These are phyloP conservation scores for Tausonia pullulans DNA, from an alignment of 1,284 basidiomycete genomes.

Conservation along the genomic window DNA sequence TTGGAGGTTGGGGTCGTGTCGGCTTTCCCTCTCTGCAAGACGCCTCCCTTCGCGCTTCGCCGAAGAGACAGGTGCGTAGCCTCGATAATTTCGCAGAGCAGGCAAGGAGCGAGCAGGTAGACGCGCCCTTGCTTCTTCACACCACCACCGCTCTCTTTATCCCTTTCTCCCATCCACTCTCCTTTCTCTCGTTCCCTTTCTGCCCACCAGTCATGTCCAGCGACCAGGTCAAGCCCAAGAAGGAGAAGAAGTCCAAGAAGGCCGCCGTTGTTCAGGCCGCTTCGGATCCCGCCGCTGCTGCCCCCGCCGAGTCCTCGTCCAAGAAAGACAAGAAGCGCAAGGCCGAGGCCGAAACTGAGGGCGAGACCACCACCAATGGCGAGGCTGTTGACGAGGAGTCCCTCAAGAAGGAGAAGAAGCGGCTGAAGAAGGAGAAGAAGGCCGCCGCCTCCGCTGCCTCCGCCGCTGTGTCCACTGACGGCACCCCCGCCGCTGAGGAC, in stretches of 20 bases:
- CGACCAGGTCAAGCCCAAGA: conserved; percentile 21
- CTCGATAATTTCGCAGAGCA: too few relatives aligned
- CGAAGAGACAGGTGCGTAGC: too few relatives aligned
- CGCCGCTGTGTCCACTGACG: conserved; percentile 4
- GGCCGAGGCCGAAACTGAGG: conserved; percentile 15
- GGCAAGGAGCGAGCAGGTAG: too few relatives aligned
- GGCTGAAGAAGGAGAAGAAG: conserved; percentile 29
- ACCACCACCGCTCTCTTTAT: not conserved
- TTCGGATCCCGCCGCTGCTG: conserved; percentile 4
- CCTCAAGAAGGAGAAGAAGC: conserved; percentile 29
- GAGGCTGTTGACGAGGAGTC: conserved; percentile 12
- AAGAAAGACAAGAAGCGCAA: conserved; percentile 18
- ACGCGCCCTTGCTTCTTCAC: too few relatives aligned
- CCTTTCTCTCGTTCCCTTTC: not conserved
- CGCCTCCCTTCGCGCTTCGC: too few relatives aligned
- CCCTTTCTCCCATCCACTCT: not conserved
- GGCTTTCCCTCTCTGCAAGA: too few relatives aligned
- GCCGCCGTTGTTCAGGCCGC: conserved; percentile 9
- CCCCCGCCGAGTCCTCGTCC: not conserved
- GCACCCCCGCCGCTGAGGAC: conserved; percentile 4
- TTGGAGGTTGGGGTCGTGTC: too few relatives aligned
- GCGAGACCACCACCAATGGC: conserved; percentile 21
- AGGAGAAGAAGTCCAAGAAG: conserved; percentile 22
- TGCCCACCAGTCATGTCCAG: not conserved
- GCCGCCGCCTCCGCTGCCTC: conserved; percentile 24